These are phyloP conservation scores for Saturnispora hagleri DNA, from an alignment of 805 yeast genomes.

Conservation along the genomic window DNA sequence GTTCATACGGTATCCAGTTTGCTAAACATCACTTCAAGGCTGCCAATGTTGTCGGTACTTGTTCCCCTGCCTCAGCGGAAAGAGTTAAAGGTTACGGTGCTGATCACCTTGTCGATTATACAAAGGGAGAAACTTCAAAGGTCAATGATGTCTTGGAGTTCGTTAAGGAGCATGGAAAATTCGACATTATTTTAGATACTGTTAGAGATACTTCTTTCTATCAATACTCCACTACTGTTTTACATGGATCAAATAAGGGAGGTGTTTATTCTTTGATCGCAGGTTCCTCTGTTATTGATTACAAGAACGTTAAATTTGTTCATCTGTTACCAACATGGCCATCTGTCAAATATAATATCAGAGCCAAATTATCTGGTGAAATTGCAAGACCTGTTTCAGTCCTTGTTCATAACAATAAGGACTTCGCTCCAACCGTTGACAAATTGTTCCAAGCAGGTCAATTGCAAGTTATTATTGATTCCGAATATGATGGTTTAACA, in stretches of 20 bases:
- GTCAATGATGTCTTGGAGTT: constrained; percentile 29
- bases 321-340: constrained; percentile 21
- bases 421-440: constrained; percentile 25
- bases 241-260: constrained; percentile 39
- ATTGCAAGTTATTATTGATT: constrained; percentile 42
- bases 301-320: constrained; percentile 18
- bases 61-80: constrained; percentile 31
- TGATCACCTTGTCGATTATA: constrained; percentile 48
- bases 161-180: constrained; percentile 34
- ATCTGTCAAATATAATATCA: constrained; percentile 9
- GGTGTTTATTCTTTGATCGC: constrained; percentile 44
- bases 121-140: constrained; percentile 30
- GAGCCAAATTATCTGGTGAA: constrained; percentile 14
- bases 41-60: constrained; percentile 42
- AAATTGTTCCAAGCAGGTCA: constrained; percentile 39
- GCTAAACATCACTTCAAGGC: constrained; percentile 41
- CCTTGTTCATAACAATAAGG: constrained; percentile 6
- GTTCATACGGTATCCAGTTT: constrained; percentile 45
- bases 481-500: constrained; percentile 36
- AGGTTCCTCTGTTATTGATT: constrained; percentile 45
- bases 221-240: constrained; percentile 26
- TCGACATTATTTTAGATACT: constrained; percentile 58
- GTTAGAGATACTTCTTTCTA: constrained; percentile 47
- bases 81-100: constrained; percentile 38
- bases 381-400: constrained; percentile 6